Conservation (phyloP, 768 basidiomycete species). For the Lactarius deliciosus region DNA sequence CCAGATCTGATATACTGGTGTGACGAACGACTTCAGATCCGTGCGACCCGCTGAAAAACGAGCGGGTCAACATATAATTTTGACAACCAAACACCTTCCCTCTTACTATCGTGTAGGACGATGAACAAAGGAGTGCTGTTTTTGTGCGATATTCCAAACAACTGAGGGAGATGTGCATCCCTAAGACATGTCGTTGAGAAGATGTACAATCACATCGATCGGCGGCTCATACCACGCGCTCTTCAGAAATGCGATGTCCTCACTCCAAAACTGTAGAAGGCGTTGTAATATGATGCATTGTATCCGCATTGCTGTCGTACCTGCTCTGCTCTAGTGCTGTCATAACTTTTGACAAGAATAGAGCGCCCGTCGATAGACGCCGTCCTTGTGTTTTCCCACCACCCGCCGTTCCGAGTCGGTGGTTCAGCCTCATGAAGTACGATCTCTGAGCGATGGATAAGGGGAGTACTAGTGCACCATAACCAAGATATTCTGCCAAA, state of each 20-base stretch:
- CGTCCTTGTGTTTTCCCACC: slow-evolving; percentile 9
- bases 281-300: neutral
- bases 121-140: slow-evolving; percentile 6
- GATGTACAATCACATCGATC: neutral
- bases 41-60: neutral
- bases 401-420: neutral
- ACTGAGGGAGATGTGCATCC: slow-evolving; percentile 18
- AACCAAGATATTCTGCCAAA: neutral
- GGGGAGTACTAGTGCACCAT: slow-evolving; percentile 5
- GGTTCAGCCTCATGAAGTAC: neutral
- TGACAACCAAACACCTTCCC: neutral
- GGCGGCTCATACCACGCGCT: slow-evolving; percentile 8
- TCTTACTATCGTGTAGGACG: slow-evolving; percentile 8
- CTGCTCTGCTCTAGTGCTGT: slow-evolving; percentile 12
- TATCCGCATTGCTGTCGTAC: neutral
- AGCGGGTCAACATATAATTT: neutral
- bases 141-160: slow-evolving; percentile 13
- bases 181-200: neutral
- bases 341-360: slow-evolving; percentile 17
- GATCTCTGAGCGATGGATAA: slow-evolving; percentile 18
- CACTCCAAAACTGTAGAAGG: neutral
- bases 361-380: slow-evolving; percentile 13
- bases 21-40: slow-evolving; percentile 16
- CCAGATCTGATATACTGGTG: slow-evolving; percentile 10
- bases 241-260: slow-evolving; percentile 19